Evolutionary conservation across 257 asterid species (phyloP).

Genomic region (Pogostemon cablin): DNA sequence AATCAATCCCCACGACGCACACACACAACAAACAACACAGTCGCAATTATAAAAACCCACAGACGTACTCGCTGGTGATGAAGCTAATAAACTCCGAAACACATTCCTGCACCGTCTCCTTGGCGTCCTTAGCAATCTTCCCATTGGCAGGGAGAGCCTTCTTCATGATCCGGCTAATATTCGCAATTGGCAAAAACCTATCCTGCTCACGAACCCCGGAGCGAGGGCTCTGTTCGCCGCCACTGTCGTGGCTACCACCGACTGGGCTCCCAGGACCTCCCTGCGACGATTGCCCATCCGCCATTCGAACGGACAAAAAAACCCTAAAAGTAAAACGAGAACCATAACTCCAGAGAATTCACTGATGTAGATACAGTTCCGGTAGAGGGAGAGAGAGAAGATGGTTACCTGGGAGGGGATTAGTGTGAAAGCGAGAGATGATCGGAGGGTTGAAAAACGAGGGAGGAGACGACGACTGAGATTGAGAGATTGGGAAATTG

Average conservation of each 20-base stretch:
- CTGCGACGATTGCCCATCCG: constrained; percentile 59
- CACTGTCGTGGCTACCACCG: constrained; percentile 73
- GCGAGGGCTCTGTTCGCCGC: constrained; percentile 78
- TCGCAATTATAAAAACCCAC: background rate
- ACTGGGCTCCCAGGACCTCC: constrained; percentile 64
- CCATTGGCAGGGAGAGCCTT: constrained; percentile 80
- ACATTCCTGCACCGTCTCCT: constrained; percentile 88
- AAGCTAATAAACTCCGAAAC: constrained; percentile 87
- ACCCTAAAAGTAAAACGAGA: constrained; percentile 18
- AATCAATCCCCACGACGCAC: constrained; percentile 11
- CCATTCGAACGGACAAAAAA: constrained; percentile 41
- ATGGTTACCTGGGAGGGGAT: constrained; percentile 8
- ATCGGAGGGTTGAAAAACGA: constrained; percentile 81
- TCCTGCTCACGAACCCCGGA: constrained; percentile 80
- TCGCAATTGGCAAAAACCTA: constrained; percentile 78
- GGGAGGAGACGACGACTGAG: constrained; percentile 79
- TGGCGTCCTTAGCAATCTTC: constrained; percentile 81
- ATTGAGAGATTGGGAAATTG: constrained; percentile 49
- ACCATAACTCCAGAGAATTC: constrained; percentile 30
- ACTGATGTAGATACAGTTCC: background rate
- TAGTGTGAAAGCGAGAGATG: constrained; percentile 52
- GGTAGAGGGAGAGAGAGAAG: background rate
- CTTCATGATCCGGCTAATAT: constrained; percentile 84
- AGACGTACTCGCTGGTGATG: constrained; percentile 76
- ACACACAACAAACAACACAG: background rate